Evolutionary conservation across 768 basidiomycete genomes (phyloP), one percentile per base, ranked within the genome.

Genomic region (Suillus lakei): DNA sequence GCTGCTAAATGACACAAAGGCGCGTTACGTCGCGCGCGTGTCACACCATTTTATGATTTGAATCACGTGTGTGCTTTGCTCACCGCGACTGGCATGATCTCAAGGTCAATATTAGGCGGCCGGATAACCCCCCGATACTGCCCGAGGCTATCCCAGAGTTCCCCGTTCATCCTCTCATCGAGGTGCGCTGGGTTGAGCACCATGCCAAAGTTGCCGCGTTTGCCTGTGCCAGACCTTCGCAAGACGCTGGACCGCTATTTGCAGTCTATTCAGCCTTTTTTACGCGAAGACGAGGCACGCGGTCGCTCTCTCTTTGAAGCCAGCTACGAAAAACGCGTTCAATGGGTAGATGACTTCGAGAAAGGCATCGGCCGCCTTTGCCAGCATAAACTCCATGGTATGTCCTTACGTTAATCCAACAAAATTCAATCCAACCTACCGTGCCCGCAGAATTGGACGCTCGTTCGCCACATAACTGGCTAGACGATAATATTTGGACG

Each of bases 401-500:
- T 63, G 84, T 79, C 43, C 43, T 41, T 30, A 36, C n/a, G 10
- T 28, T 34, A 13, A 56, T n/a, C 41, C 12, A 30, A 18, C 10
- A 41, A 18, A 28, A 28, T 21, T 41, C 21, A 12, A 41, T 41
- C 18, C 18, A 28, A 39, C 10, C 21, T 23, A 39, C 16, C 18
- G 10, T 41, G 8, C 36, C 23, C 5, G 8, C 56, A 59, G 58
- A 59, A 21, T 28, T 59, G 39, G 95, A 97, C 79, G 87, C 83
- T 69, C 79, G 82, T 1, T 96, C 95, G 8, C 93, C 95, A 0
- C 82, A 90, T 75, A 98, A 97, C 74, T 99, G 96, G 96, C 85
- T 99, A 13, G 87, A 96, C 68, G 96, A 98, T 74, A 95, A 92
- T 63, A 90, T 97, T 69, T 98, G 96, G 97, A 79, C 88, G 64